phyloP scores from a whole-genome alignment of 1,139 yeast species.

The Pichia sp. region DNA sequence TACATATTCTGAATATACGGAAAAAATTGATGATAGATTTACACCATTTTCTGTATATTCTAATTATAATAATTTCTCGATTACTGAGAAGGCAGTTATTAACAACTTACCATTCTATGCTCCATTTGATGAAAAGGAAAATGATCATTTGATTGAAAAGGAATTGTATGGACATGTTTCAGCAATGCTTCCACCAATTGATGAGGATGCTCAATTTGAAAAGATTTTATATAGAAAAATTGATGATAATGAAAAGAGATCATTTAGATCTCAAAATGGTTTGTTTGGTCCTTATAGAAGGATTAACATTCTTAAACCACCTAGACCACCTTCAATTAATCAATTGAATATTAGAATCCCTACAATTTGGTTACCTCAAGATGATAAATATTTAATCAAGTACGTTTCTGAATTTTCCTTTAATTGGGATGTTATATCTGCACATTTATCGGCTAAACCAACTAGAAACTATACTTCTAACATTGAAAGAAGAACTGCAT shows the following conservation, averaged over 20 bases:
- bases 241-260: constrained; percentile 34
- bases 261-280: constrained; percentile 44
- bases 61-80: constrained; percentile 46
- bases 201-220: constrained; percentile 53
- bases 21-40: constrained; percentile 21
- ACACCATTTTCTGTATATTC: constrained; percentile 54
- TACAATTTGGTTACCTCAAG: constrained; percentile 93
- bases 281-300: constrained; percentile 56
- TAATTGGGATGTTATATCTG: constrained; percentile 90
- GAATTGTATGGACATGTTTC: constrained; percentile 44
- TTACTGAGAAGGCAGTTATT: constrained; percentile 48
- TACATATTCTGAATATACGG: constrained; percentile 27
- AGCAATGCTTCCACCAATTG: constrained; percentile 53
- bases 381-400: constrained; percentile 72
- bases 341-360: constrained; percentile 80
- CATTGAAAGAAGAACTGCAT: constrained; percentile 91
- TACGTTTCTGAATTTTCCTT: constrained; percentile 83
- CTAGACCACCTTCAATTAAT: constrained; percentile 78
- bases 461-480: constrained; percentile 72
- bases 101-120: constrained; percentile 49
- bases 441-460: constrained; percentile 63
- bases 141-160: constrained; percentile 28
- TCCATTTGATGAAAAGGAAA: constrained; percentile 41
- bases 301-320: constrained; percentile 65
- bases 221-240: constrained; percentile 52